Percentiles rank a stretch among this genome's conserved stretches.
These are phyloP conservation scores for Saccharum officinarum DNA, from an alignment of 176 grass and related monocot genomes.

Conservation along the genomic window DNA sequence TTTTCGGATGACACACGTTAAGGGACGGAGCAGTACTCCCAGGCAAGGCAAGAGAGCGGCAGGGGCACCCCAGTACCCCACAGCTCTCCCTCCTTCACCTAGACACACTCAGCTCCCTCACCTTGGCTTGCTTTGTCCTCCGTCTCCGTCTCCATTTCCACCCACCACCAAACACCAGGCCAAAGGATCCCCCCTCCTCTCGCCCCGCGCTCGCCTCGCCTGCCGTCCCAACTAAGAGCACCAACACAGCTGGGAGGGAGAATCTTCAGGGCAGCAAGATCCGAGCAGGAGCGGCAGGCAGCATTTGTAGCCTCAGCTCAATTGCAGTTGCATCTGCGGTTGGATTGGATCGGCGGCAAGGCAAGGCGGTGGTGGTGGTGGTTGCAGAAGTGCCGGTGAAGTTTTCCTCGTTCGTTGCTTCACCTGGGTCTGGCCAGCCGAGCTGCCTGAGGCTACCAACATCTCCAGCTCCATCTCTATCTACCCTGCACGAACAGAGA, in stretches of 20 bases:
- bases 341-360: background rate
- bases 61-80: conserved; percentile 13
- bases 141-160: conserved; percentile 33
- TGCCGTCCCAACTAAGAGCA: conserved; percentile 25
- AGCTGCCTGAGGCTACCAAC: conserved; percentile 27
- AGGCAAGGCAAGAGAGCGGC: background rate
- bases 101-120: background rate
- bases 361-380: conserved; percentile 12
- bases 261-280: conserved; percentile 9
- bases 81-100: conserved; percentile 9
- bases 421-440: background rate
- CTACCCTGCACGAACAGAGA: conserved; percentile 13
- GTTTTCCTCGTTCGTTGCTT: conserved; percentile 27
- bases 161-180: conserved; percentile 38
- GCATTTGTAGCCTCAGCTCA: conserved; percentile 48
- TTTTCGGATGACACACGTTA: no score
- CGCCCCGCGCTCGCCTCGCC: background rate
- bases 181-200: background rate
- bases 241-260: background rate
- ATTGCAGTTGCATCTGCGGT: background rate
- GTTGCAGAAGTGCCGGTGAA: conserved; percentile 52
- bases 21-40: no score
- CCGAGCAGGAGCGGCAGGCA: conserved; percentile 34
- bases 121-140: background rate
- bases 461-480: conserved; percentile 12